Evolutionary conservation across 202 grass and related monocot genomes (phyloP).

Genomic region (Miscanthus sacchariflorus): DNA sequence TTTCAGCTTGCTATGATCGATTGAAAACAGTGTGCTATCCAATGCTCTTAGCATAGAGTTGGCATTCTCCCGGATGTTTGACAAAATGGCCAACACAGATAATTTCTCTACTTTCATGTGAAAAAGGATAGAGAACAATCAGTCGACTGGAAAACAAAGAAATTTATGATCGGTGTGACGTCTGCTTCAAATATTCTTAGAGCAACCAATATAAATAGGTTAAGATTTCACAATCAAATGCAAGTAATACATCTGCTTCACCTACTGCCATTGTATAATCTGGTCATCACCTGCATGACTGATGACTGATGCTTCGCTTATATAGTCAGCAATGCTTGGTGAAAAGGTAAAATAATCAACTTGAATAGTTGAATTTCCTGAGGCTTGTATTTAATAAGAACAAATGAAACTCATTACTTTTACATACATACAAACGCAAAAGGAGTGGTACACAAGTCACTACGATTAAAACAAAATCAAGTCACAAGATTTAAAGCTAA

Average conservation of each 20-base stretch:
- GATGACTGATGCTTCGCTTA: conserved; percentile 75
- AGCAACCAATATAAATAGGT: no score
- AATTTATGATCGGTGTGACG: no score
- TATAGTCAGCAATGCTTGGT: conserved; percentile 75
- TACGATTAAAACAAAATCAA: not conserved
- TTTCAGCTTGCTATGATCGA: conserved; percentile 4
- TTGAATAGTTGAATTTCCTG: conserved; percentile 47
- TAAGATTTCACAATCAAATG: conserved; percentile 5
- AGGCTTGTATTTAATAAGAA: conserved; percentile 30
- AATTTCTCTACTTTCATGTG: not conserved
- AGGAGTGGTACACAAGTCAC: not conserved
- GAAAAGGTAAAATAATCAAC: conserved; percentile 93
- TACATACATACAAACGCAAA: not conserved
- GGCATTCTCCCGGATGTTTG: not conserved
- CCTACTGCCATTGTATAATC: not conserved
- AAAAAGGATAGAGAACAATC: conserved; percentile 4
- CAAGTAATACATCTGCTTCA: not conserved
- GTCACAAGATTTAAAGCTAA: not conserved
- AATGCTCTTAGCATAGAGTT: not conserved
- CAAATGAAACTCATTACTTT: conserved; percentile 3
- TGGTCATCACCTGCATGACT: conserved; percentile 65
- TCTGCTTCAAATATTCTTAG: no score
- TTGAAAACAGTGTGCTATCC: not conserved
- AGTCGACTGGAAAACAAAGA: no score
- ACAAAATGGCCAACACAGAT: not conserved